A percentile compares a stretch with the other conserved stretches of the same genome.
These are phyloP conservation scores for Dendrobium chrysotoxum DNA, from an alignment of 106 monocot species.

Conservation along the genomic window DNA sequence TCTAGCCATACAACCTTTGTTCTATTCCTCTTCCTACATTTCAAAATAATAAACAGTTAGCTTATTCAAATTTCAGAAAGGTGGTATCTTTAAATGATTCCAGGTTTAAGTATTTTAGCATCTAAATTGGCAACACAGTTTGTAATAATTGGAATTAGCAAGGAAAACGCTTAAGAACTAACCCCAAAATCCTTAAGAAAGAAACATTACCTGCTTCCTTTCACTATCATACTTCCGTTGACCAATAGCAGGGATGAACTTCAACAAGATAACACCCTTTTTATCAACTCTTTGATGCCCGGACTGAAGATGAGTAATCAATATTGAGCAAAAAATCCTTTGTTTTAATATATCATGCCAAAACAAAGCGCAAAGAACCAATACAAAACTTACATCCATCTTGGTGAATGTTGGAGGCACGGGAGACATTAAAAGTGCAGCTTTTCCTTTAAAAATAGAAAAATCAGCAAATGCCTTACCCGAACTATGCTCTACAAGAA, in stretches of 20 bases:
- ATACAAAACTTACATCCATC: conserved; percentile 34
- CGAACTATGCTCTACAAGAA: conserved; percentile 24
- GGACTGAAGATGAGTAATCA: conserved; percentile 26
- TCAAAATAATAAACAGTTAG: not conserved
- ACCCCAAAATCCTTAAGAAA: not conserved
- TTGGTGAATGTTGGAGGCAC: conserved; percentile 51
- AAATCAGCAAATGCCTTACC: conserved; percentile 34
- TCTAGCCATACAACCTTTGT: not conserved
- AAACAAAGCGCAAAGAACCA: not conserved
- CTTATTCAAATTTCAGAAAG: not conserved
- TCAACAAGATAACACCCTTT: conserved; percentile 62
- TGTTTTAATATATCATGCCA: not conserved
- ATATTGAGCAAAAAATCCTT: not conserved
- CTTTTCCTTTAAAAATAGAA: conserved; percentile 84
- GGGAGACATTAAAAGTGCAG: conserved; percentile 52
- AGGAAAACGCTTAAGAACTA: not conserved
- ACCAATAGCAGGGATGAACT: conserved; percentile 75
- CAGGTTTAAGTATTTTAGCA: not conserved
- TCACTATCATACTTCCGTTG: conserved; percentile 69
- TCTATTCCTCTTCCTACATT: not conserved
- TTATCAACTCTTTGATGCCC: conserved; percentile 34
- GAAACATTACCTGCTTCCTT: conserved; percentile 61
- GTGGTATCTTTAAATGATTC: not conserved
- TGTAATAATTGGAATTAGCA: not conserved
- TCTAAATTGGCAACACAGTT: not conserved